Percentiles rank a stretch among this genome's conserved stretches.
phyloP scores from a whole-genome alignment of 2,329 filamentous ascomycete species.

The Ambrosiella beaveri region DNA sequence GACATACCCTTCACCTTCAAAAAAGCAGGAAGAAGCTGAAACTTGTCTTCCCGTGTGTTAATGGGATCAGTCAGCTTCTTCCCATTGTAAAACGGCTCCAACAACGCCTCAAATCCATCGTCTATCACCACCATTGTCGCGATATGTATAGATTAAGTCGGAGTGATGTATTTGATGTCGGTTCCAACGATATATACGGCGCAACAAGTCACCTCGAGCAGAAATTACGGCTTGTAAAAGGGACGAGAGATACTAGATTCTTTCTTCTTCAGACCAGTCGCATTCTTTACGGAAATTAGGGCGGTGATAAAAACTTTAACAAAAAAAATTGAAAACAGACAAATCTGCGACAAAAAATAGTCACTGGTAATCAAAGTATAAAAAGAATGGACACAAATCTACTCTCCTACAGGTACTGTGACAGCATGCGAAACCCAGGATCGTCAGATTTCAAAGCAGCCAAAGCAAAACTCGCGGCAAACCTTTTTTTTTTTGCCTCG shows the following conservation, averaged over 20 bases:
- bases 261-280: not conserved
- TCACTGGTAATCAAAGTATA: not conserved
- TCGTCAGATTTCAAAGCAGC: not conserved
- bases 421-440: not conserved
- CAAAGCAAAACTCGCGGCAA: not conserved
- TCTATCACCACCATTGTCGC: slow-evolving; percentile 34
- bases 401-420: not conserved
- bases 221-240: not conserved
- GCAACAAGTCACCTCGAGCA: not conserved
- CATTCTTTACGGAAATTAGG: not conserved
- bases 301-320: not conserved
- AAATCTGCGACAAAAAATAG: not conserved
- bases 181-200: not conserved
- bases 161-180: not conserved
- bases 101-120: slow-evolving; percentile 47
- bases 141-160: not conserved
- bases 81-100: slow-evolving; percentile 51
- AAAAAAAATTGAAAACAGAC: not conserved
- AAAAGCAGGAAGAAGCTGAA: slow-evolving; percentile 93
- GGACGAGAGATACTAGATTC: not conserved
- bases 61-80: slow-evolving; percentile 50
- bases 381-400: not conserved
- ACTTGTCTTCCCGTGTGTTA: slow-evolving; percentile 66
- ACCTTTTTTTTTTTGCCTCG: slow-evolving; percentile 3
- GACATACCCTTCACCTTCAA: slow-evolving; percentile 72